Evolutionary conservation across 108 stramenopile species (phyloP).

Genomic region (Skeletonema grethae): DNA sequence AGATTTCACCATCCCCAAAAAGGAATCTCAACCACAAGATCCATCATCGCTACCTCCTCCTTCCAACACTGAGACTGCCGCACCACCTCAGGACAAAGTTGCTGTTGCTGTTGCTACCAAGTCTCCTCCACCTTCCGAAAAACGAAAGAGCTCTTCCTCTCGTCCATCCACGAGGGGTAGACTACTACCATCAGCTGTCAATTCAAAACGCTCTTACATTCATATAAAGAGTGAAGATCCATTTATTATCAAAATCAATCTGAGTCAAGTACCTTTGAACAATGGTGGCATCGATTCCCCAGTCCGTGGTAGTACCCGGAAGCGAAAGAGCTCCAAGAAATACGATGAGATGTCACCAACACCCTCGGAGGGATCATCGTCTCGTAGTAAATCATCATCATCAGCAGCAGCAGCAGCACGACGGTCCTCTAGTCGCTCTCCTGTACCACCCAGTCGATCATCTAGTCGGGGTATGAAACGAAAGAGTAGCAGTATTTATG

Average conservation of each 20-base stretch:
- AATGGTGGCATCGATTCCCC: constrained; percentile 16
- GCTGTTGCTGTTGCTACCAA: neutral
- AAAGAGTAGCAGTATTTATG: constrained; percentile 41
- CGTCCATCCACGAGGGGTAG: neutral
- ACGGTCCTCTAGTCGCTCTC: constrained; percentile 20
- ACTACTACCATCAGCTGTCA: neutral
- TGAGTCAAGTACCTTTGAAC: constrained; percentile 30
- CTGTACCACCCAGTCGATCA: constrained; percentile 1
- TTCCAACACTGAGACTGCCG: neutral
- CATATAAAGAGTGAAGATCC: constrained; percentile 43
- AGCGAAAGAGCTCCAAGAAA: neutral
- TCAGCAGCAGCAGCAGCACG: neutral
- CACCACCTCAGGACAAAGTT: neutral
- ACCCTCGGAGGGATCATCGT: neutral
- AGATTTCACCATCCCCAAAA: constrained; percentile 41
- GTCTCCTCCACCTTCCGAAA: neutral
- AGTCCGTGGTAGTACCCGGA: constrained; percentile 2
- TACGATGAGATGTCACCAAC: neutral
- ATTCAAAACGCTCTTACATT: constrained; percentile 9
- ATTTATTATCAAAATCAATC: constrained; percentile 46
- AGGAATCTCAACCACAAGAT: constrained; percentile 2
- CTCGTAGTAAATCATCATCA: no score
- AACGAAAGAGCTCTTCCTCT: neutral
- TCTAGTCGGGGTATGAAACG: constrained; percentile 47
- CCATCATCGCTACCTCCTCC: neutral